These are phyloP conservation scores for Ceratopteris richardii DNA, from an alignment of 75 land plant species.

Conservation along the genomic window DNA sequence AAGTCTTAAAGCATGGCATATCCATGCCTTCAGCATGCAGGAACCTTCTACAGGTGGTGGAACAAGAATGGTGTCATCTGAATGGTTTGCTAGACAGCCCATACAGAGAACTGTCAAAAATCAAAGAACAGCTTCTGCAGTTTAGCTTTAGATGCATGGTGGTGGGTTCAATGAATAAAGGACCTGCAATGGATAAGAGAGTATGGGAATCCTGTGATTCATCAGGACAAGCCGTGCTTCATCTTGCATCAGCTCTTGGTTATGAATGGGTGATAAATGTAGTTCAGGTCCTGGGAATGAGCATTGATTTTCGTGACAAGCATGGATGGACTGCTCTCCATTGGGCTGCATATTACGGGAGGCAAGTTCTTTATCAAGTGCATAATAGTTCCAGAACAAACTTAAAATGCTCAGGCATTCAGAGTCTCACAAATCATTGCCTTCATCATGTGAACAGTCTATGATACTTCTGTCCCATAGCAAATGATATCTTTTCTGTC, in stretches of 20 bases:
- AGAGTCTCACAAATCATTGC: too few species aligned
- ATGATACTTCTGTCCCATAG: too few species aligned
- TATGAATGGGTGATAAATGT: conserved; percentile 60
- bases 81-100: background rate
- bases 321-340: conserved; percentile 85
- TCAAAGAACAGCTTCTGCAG: background rate
- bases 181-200: conserved; percentile 45
- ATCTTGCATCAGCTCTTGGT: conserved; percentile 61
- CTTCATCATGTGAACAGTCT: too few species aligned
- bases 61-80: background rate
- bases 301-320: conserved; percentile 66
- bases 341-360: conserved; percentile 87
- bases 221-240: conserved; percentile 65
- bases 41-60: background rate
- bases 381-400: too few species aligned
- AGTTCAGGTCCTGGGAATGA: conserved; percentile 41
- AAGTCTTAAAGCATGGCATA: too few species aligned
- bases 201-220: conserved; percentile 38
- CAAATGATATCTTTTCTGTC: too few species aligned
- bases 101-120: background rate
- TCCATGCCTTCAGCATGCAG: too few species aligned
- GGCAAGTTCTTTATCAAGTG: conserved; percentile 45
- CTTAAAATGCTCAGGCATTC: too few species aligned
- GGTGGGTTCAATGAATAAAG: conserved; percentile 38
- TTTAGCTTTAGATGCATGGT: background rate